These are phyloP conservation scores for Cairneyella variabilis DNA, from an alignment of 495 filamentous ascomycete species.

Conservation along the genomic window DNA sequence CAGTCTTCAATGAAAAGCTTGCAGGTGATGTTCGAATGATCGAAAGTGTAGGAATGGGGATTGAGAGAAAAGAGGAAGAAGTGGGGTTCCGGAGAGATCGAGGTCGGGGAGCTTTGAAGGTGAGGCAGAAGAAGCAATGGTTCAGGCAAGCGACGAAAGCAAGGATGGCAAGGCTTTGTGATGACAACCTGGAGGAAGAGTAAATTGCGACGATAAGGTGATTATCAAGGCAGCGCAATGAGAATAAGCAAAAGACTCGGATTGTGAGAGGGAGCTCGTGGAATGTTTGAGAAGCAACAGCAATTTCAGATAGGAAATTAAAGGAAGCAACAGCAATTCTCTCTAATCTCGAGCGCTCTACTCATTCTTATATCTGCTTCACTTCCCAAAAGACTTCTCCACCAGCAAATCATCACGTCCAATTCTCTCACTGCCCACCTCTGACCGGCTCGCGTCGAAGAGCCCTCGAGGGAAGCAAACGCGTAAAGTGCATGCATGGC, in stretches of 20 bases:
- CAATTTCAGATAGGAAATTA: no score
- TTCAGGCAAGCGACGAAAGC: no score
- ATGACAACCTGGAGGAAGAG: no score
- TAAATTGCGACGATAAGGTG: no score
- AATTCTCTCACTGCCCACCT: constrained; percentile 8
- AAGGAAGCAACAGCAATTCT: not conserved
- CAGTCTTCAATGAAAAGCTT: no score
- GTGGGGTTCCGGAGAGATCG: not conserved
- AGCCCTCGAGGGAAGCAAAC: not conserved
- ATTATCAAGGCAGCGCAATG: no score
- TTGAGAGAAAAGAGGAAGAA: not conserved
- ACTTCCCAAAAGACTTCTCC: no score
- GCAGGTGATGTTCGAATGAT: no score
- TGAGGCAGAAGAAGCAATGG: not conserved
- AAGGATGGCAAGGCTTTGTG: no score
- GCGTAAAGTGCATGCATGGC: constrained; percentile 23
- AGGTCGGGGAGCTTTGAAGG: not conserved
- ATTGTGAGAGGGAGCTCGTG: no score
- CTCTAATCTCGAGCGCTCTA: not conserved
- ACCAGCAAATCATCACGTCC: constrained; percentile 13
- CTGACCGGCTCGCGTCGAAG: not conserved
- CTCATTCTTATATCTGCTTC: constrained; percentile 20
- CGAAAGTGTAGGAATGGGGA: not conserved
- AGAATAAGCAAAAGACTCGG: no score
- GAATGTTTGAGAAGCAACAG: no score